These are phyloP conservation scores for Effrenium voratum DNA, from an alignment of 73 alveolate species.

Conservation along the genomic window DNA sequence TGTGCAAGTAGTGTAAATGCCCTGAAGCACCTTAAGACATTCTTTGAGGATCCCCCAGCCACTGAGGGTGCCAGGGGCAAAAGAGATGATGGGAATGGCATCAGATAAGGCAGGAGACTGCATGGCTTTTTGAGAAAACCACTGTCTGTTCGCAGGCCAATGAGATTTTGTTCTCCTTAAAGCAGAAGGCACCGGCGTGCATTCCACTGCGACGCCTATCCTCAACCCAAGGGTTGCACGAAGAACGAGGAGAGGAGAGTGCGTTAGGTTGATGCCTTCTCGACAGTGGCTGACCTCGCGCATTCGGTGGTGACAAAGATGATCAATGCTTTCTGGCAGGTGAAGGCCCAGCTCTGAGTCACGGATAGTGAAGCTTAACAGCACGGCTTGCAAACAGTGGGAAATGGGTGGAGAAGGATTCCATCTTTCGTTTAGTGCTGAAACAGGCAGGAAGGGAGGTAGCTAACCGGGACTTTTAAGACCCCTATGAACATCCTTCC, in stretches of 20 bases:
- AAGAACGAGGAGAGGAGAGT: not conserved
- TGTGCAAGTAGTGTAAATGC: too few species aligned
- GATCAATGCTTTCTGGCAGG: not conserved
- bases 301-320: not conserved
- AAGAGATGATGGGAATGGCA: slow-evolving; percentile 57
- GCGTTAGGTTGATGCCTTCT: slow-evolving; percentile 10
- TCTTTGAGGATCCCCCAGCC: not conserved
- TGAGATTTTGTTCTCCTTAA: slow-evolving; percentile 28
- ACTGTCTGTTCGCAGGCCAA: not conserved
- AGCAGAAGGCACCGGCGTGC: not conserved
- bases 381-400: too few species aligned
- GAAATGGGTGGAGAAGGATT: too few species aligned
- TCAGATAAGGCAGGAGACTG: slow-evolving; percentile 28
- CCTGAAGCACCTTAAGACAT: too few species aligned
- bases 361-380: too few species aligned
- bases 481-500: too few species aligned
- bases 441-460: too few species aligned
- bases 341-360: slow-evolving; percentile 6
- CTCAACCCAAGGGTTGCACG: not conserved
- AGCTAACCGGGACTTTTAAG: too few species aligned
- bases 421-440: too few species aligned
- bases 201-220: not conserved
- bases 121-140: not conserved
- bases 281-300: not conserved
- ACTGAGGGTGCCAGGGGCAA: slow-evolving; percentile 86